These are phyloP conservation scores for Apocynum venetum DNA, from an alignment of 257 asterid species.

Conservation along the genomic window DNA sequence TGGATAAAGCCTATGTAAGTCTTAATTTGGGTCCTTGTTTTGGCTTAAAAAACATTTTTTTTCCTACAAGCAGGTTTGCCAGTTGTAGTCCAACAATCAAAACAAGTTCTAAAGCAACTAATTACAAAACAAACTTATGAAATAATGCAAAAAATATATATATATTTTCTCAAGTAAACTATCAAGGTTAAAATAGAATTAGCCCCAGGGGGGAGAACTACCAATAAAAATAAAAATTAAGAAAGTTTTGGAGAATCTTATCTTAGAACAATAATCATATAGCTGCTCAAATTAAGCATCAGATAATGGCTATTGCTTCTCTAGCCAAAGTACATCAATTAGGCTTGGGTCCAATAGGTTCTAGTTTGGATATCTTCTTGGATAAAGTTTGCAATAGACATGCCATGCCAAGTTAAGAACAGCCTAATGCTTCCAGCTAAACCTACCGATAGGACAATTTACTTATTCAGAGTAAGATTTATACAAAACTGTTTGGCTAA, in stretches of 20 bases:
- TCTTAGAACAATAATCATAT: background rate
- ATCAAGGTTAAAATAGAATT: background rate
- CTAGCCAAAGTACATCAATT: background rate
- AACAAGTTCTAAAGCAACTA: background rate
- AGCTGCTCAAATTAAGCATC: background rate
- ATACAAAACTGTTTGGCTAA: background rate
- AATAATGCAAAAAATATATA: background rate
- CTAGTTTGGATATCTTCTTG: background rate
- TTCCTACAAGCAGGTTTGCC: background rate
- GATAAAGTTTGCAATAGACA: background rate
- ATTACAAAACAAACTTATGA: background rate
- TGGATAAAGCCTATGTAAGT: background rate
- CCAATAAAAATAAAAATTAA: background rate
- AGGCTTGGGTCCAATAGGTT: background rate
- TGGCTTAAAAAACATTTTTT: background rate
- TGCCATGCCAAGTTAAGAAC: too few relatives aligned
- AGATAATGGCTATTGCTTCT: background rate
- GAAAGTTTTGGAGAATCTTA: background rate
- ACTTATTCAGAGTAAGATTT: background rate
- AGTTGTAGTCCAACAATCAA: background rate
- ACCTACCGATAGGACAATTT: background rate
- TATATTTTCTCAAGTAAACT: background rate
- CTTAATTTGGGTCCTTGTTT: background rate
- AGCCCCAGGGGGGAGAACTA: background rate
- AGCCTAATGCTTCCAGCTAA: background rate